Evolutionary conservation across 129 eudicot species (phyloP).

Genomic region (Escallonia rubra): DNA sequence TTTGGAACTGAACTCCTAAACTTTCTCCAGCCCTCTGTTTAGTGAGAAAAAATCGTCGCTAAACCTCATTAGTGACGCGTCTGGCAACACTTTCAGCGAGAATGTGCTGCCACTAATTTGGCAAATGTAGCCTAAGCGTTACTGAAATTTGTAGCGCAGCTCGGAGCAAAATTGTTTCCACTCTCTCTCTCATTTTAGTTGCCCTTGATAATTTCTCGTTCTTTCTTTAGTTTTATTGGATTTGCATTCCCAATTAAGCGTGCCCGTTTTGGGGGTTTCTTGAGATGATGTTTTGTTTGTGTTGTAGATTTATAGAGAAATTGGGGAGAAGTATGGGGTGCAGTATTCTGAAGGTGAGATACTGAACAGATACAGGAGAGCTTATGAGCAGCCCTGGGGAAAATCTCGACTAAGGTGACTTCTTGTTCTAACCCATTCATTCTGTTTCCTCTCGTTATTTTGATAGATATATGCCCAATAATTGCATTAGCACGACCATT

Average conservation of each 20-base stretch:
- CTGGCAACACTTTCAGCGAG: too few species aligned
- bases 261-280: background rate
- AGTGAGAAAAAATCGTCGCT: too few species aligned
- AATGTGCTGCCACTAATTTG: too few species aligned
- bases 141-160: too few species aligned
- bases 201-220: background rate
- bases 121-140: too few species aligned
- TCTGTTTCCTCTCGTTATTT: background rate
- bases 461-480: background rate
- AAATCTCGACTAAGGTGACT: slow-evolving; percentile 88
- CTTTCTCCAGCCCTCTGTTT: too few species aligned
- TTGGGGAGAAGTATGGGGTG: slow-evolving; percentile 99
- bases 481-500: background rate
- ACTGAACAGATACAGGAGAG: slow-evolving; percentile 69
- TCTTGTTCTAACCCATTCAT: background rate
- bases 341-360: slow-evolving; percentile 72
- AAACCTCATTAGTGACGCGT: too few species aligned
- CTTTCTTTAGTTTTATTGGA: background rate
- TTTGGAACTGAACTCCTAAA: too few species aligned
- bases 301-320: slow-evolving; percentile 71
- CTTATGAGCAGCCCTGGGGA: slow-evolving; percentile 98
- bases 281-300: background rate
- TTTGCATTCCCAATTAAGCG: too few species aligned
- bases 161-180: too few species aligned
- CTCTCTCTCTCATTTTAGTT: background rate